Evolutionary conservation across 495 filamentous ascomycete species (phyloP), one percentile per base, ranked within the genome.

Genomic region (Cetradonia linearis): DNA sequence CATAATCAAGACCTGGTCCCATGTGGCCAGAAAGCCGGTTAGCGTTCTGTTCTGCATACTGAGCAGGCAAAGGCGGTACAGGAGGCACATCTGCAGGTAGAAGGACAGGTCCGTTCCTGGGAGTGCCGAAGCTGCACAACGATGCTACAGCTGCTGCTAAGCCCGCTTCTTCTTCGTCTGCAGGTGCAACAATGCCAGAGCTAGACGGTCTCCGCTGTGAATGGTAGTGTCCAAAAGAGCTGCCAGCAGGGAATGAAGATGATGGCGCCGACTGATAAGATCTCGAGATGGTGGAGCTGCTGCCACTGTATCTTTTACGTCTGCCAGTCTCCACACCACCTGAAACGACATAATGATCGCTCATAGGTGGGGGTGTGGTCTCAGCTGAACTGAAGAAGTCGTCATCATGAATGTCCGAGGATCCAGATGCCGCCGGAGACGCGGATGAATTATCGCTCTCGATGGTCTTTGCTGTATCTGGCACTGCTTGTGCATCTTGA

Each of bases 91-190:
- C 91, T 18, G 82, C 72, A 7, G 86, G 83, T 46, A 94, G 78
- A 49, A 80, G 79, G 11, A 85, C 78, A 31, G 88, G 82, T 13
- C 86, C 81, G 11, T 78, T 83, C 38, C 87, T 85, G 49, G 87
- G 89, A 56, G 86, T 91, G 46, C 86, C 85, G 67, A 95, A 91
- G 70, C 89, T 94, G 81, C 93, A 96, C 62, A 96, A 74, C 4
- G 66, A 65, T 63, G 92, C 89, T 42, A 96, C 88, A 5, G 92
- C 92, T 5, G 93, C 92, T 8, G 91, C 93, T 59, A 98, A 77
- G 62, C 86, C 84, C 33, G 81, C 76, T 36, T 84, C 85, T 66
- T 92, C 88, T 59, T 96, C 92, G 55, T 85, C 81, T 31, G 75
- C 73, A 4, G 80, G 83, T 38, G 81, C 79, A 56, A 81, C 84